Conservation (phyloP, 495 filamentous ascomycete genomes). For the Talaromyces liani region DNA sequence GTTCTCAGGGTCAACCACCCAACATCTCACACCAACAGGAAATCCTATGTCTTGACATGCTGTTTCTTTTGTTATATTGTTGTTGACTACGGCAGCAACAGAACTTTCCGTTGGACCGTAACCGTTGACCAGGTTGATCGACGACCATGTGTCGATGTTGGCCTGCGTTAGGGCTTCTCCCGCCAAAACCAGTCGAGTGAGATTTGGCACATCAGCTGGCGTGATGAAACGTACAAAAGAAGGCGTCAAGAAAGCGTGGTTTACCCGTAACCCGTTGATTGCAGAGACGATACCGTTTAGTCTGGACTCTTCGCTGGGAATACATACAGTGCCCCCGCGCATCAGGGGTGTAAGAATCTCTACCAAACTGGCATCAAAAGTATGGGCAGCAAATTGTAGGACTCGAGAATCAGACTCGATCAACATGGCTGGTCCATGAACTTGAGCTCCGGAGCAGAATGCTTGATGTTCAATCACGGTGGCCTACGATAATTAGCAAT, state of each 20-base stretch:
- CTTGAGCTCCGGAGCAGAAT: constrained; percentile 32
- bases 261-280: constrained; percentile 40
- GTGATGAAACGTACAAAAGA: constrained; percentile 42
- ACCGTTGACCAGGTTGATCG: constrained; percentile 47
- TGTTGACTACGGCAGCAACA: constrained; percentile 32
- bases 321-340: constrained; percentile 35
- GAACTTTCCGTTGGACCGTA: constrained; percentile 51
- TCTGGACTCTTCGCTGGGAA: constrained; percentile 44
- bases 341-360: constrained; percentile 38
- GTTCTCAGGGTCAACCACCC: constrained; percentile 39
- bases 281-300: constrained; percentile 38
- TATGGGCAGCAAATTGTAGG: constrained; percentile 47
- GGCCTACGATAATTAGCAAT: constrained; percentile 19
- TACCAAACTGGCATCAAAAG: constrained; percentile 42
- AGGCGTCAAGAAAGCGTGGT: constrained; percentile 42
- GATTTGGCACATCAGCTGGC: constrained; percentile 34
- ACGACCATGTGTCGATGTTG: constrained; percentile 46
- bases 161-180: constrained; percentile 51
- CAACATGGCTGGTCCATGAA: constrained; percentile 33
- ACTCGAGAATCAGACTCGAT: constrained; percentile 24
- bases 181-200: constrained; percentile 38
- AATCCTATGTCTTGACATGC: constrained; percentile 40
- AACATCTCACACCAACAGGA: constrained; percentile 30
- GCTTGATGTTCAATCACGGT: constrained; percentile 42
- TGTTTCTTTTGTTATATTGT: constrained; percentile 22